Base-by-base conservation (phyloP, 306 rosid genomes). In the Vicia sativa region DNA sequence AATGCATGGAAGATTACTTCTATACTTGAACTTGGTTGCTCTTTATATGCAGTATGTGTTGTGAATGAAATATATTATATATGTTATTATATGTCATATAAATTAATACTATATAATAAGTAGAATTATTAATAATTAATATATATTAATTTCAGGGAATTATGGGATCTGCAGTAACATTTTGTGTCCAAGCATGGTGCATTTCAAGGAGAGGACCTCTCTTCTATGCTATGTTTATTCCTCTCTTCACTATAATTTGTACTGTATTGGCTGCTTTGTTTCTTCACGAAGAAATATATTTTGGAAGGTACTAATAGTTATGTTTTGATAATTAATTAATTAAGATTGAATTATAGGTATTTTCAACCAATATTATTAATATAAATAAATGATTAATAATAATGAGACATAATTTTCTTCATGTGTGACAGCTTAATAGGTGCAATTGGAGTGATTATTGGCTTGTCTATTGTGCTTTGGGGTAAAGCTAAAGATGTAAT, bases 111-210 rank as follows among this genome's bases (percentile, higher is more conserved):
- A n/a, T n/a, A 18, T 49, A 0, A 49, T 4, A 2, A 50, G 35
- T 52, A 6, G 29, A 4, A 18, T 29, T 19, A 35, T 19, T 70
- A 26, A 15, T 2, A 10, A 34, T 46, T 0, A 28, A 11, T 23
- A 16, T 5, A 49, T 54, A 25, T 55, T 14, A 29, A n/a, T n/a
- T n/a, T n/a, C 44, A 87, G 89, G 92, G 92, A 70, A 34, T 73
- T 0, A 16, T 84, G 50, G 87, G 87, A 55, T 87, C 92, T 18
- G 83, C 77, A 10, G 7, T 77, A 29, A 21, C 85, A 0, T 80
- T 68, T 65, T 75, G 50, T 59, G 50, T 82, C 34, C 90, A 85
- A 85, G 82, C 84, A 52, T 85, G 90, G 90, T 73, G 83, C 64
- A 34, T 85, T 65, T 82, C 85, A 42, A n/a, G n/a, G 52, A 83